Base-by-base conservation (phyloP, 495 filamentous ascomycete species). In the Immersiella caudata region DNA sequence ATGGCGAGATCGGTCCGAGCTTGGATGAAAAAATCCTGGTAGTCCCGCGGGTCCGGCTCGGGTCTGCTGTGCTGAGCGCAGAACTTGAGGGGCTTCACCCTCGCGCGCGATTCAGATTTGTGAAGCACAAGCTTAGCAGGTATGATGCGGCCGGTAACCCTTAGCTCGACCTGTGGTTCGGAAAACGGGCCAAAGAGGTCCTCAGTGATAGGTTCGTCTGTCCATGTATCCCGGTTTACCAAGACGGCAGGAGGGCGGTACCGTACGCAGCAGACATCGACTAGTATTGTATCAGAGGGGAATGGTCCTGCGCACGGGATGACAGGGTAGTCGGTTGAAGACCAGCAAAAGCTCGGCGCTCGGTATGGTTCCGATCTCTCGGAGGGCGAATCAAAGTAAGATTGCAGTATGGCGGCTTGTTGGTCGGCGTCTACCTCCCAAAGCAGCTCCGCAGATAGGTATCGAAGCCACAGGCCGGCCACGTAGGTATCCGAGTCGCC, bases 281-380 rank as follows among this genome's bases (percentile, higher is more conserved):
- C 33, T 5, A 36, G 33, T 6, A 36, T 12, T 12, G 6, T 36
- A 5, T 36, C 33, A n/a, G n/a, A n/a, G n/a, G 33, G 33, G 33
- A 36, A 36, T 36, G 33, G 33, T 36, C n/a, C 6, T 6, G 33
- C 33, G 5, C 33, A 36, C 33, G 6, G 6, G 33, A 36, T 5
- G 33, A 36, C 33, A 36, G 33, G 6, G 33, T 36, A 5, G 59
- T 61, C 20, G 20, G 29, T 46, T n/a, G 59, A 61, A 18, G 59
- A 27, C 59, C 59, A 61, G 14, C 26, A 61, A 27, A 61, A 61
- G 58, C 58, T 61, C 6, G 58, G 58, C 1, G 58, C 58, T 36
- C 27, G 58, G 9, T 61, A 61, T 8, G 3, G 1, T 25, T 14
- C 29, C 33, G 33, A 12, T 12, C 5, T 6, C 33, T 36, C 12